A percentile compares a stretch with the other conserved stretches of the same genome.
Evolutionary conservation across 345 rosid species (phyloP).

Genomic region (Psidium guajava): DNA sequence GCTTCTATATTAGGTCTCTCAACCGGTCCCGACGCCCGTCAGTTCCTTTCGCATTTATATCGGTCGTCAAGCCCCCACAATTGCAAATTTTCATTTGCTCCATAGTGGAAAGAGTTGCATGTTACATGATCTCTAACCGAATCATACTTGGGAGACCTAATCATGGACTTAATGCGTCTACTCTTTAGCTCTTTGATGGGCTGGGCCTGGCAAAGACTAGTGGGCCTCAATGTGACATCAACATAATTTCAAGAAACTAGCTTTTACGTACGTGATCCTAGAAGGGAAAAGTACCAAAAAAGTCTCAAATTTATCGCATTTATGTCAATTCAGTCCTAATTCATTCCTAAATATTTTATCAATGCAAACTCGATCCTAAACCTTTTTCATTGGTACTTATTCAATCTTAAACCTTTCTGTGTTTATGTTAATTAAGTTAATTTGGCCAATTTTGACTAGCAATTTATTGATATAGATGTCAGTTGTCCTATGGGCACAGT

Average conservation of each 20-base stretch:
- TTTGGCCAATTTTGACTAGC: too few relatives aligned
- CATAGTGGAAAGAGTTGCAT: not conserved
- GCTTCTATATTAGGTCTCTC: not conserved
- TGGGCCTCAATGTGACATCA: not conserved
- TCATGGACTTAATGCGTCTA: not conserved
- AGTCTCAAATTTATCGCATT: too few relatives aligned
- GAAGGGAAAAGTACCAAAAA: too few relatives aligned
- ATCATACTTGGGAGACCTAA: not conserved
- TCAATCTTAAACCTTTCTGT: too few relatives aligned
- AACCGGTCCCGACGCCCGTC: accelerated
- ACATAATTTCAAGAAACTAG: not conserved
- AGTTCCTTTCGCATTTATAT: not conserved
- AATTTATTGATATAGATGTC: too few relatives aligned
- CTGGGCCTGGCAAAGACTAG: not conserved
- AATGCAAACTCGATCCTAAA: too few relatives aligned
- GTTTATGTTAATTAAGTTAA: too few relatives aligned
- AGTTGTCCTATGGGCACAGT: too few relatives aligned
- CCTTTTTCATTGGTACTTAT: too few relatives aligned
- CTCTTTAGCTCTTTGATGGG: not conserved
- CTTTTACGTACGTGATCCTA: not conserved
- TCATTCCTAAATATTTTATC: too few relatives aligned
- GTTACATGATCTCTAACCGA: not conserved
- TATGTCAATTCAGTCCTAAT: too few relatives aligned
- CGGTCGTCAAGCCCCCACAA: not conserved
- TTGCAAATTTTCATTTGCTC: not conserved